phyloP scores from a whole-genome alignment of 495 filamentous ascomycete species.

The Podospora pseudocomata region DNA sequence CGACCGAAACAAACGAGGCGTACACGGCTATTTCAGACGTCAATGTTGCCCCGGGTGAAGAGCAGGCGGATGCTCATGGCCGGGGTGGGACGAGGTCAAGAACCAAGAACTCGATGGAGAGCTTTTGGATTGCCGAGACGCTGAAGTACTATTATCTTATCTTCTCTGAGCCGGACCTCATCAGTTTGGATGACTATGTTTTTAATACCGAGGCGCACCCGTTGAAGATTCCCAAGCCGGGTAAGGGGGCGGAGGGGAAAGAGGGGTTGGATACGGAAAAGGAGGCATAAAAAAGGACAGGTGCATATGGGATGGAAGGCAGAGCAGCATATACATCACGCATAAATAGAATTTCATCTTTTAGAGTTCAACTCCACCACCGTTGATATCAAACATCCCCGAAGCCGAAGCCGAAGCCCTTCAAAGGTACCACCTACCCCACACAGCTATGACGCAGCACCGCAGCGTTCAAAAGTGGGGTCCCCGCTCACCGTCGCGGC shows the following conservation, averaged over 20 bases:
- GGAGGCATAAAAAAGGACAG: not conserved
- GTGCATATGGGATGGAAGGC: not conserved
- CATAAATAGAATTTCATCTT: not conserved
- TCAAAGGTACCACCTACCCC: not conserved
- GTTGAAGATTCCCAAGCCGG: constrained; percentile 41
- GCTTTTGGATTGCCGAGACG: constrained; percentile 52
- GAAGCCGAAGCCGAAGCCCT: not conserved
- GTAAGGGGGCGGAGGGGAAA: not conserved
- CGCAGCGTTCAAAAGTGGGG: not conserved
- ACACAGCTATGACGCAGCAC: not conserved
- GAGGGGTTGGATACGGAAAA: not conserved
- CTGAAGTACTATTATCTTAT: constrained; percentile 69
- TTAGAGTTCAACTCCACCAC: too few species aligned
- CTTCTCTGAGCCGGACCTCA: constrained; percentile 67
- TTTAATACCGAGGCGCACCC: constrained; percentile 90
- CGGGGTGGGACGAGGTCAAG: constrained; percentile 10
- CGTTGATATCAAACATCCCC: too few species aligned
- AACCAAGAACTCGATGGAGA: constrained; percentile 50
- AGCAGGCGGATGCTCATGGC: not conserved
- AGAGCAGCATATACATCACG: not conserved
- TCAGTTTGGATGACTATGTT: constrained; percentile 73
- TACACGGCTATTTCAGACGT: constrained; percentile 57
- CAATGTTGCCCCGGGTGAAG: constrained; percentile 19
- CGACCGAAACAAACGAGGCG: constrained; percentile 56
- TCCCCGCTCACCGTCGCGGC: not conserved